A percentile compares a stretch with the other conserved stretches of the same genome.
phyloP scores from a whole-genome alignment of 371 early-diverging fungal genomes.

The Rhizopus delemar region DNA sequence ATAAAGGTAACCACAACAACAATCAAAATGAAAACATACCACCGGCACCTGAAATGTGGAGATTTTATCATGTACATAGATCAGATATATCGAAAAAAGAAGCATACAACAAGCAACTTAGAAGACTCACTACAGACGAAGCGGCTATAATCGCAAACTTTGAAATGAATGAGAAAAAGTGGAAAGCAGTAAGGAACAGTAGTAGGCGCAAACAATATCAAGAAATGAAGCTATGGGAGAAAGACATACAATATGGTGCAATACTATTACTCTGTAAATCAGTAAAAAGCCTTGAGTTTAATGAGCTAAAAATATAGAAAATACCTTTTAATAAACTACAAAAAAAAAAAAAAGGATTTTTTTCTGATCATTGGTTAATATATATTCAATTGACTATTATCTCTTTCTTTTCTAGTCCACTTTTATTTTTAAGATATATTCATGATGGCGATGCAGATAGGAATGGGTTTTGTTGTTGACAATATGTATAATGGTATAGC shows the following conservation, averaged over 20 bases:
- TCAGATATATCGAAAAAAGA: constrained; percentile 2
- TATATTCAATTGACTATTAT: too few relatives aligned
- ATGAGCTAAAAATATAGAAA: constrained; percentile 24
- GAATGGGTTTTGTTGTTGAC: too few relatives aligned
- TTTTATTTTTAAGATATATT: too few relatives aligned
- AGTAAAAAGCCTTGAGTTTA: constrained; percentile 25
- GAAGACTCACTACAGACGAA: constrained; percentile 28
- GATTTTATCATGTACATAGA: constrained; percentile 28
- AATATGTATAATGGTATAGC: too few relatives aligned
- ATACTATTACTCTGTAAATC: constrained; percentile 26
- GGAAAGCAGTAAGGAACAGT: constrained; percentile 24
- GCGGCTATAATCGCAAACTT: constrained; percentile 26
- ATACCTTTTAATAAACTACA: neutral
- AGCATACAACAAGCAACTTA: constrained; percentile 10
- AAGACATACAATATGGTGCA: constrained; percentile 31
- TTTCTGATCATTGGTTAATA: neutral
- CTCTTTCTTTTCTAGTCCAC: too few relatives aligned
- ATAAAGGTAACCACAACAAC: neutral
- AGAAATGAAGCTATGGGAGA: constrained; percentile 21
- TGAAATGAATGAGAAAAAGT: constrained; percentile 29
- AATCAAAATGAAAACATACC: neutral
- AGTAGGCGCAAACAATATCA: constrained; percentile 15
- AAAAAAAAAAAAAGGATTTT: too few relatives aligned
- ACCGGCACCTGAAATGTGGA: constrained; percentile 27
- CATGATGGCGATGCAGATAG: too few relatives aligned